A percentile compares a stretch with the other conserved stretches of the same genome.
Evolutionary conservation across 1,139 yeast species (phyloP).

Genomic region (Yamadazyma blattariae): DNA sequence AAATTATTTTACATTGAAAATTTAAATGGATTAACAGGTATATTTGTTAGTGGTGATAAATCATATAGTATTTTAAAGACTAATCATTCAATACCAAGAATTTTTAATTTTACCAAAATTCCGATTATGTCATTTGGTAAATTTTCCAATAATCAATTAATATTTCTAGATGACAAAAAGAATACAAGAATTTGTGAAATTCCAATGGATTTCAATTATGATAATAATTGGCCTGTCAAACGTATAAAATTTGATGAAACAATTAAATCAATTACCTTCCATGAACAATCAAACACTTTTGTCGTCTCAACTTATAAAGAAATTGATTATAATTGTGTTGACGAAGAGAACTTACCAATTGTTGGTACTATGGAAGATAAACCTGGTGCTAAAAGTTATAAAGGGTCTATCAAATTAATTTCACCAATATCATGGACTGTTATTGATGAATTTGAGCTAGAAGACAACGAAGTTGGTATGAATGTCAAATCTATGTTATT

Average conservation of each 20-base stretch:
- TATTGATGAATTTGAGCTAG: constrained; percentile 67
- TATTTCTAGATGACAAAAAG: constrained; percentile 69
- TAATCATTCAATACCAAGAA: constrained; percentile 60
- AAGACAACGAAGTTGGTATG: constrained; percentile 65
- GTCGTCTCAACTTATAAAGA: constrained; percentile 62
- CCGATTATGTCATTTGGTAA: constrained; percentile 64
- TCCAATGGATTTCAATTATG: constrained; percentile 51
- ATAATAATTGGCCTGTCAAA: constrained; percentile 63
- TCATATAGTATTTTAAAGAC: constrained; percentile 71
- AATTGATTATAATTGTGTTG: constrained; percentile 63
- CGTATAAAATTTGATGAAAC: constrained; percentile 57
- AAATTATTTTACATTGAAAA: constrained; percentile 60
- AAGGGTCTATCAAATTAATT: constrained; percentile 61
- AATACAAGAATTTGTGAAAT: constrained; percentile 71
- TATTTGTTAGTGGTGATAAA: constrained; percentile 72
- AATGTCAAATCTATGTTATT: constrained; percentile 58
- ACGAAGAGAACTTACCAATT: constrained; percentile 70
- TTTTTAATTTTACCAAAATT: constrained; percentile 64
- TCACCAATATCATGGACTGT: constrained; percentile 78
- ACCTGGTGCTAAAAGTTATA: constrained; percentile 51
- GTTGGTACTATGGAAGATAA: constrained; percentile 54
- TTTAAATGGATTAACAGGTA: constrained; percentile 55
- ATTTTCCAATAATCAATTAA: constrained; percentile 56
- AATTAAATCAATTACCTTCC: constrained; percentile 69
- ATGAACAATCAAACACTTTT: constrained; percentile 64